Evolutionary conservation across 306 rosid genomes (phyloP), one percentile per base, ranked within the genome.

Genomic region (Ochetophila trinervis): DNA sequence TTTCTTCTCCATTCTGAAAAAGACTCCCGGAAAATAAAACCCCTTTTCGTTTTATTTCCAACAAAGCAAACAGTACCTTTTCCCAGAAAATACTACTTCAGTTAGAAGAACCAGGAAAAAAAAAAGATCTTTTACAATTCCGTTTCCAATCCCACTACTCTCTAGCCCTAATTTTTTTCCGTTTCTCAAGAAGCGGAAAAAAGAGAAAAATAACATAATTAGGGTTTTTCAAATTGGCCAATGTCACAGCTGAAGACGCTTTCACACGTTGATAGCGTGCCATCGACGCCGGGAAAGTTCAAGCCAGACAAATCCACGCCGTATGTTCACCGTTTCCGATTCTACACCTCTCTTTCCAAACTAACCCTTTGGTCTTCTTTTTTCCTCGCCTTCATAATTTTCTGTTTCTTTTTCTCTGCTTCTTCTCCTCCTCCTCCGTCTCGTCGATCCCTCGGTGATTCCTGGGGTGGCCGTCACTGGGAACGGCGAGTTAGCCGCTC

Each of bases 381-480:
- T 63, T 82, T 86, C 74, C 56, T 84, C 47, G 78, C 81, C 48
- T 78, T 86, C 71, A 61, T 84, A 66, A 20, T 84, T 66, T 61
- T 69, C 52, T 78, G 62, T 67, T 69, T 60, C 57, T 44, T 76
- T 37, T 63, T 84, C 76, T 77, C 89, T 0, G 62, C 86, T 11
- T 75, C 87, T 3, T 30, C 74, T 8, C 75, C 82, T 49, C 72
- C 44, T 8, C 62, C 27, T 76, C 56, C 91, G 60, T 7, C 78
- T 22, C 73, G 85, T 69, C 75, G 88, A 67, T 24, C 76, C 30
- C 81, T 74, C 19, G 77, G 77, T 48, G 75, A 63, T 53, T 75
- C 92, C n/a, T 91, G 87, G 88, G 93, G 91, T 5, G 97, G 96
- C 21, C 74, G 82, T 50, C 76, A 62, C 27, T 91, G 96, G 97